phyloP scores from a whole-genome alignment of 768 basidiomycete genomes.

The Pisolithus tinctorius region DNA sequence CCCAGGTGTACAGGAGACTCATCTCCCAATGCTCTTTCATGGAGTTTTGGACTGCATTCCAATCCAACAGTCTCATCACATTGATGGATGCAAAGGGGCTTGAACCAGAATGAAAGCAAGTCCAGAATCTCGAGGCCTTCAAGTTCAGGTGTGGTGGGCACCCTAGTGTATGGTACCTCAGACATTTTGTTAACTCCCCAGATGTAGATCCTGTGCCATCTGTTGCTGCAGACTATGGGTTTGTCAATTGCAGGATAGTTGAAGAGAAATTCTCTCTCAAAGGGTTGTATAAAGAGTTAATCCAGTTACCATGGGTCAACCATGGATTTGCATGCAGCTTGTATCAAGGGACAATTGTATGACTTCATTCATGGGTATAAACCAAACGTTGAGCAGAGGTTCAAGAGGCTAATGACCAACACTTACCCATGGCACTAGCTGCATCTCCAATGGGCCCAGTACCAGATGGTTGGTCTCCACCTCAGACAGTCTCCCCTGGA shows the following conservation, averaged over 20 bases:
- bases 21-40: conserved; percentile 28
- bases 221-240: conserved; percentile 30
- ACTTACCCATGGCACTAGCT: too few species aligned
- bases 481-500: too few species aligned
- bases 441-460: too few species aligned
- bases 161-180: conserved; percentile 32
- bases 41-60: too few species aligned
- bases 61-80: too few species aligned
- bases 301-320: conserved; percentile 18
- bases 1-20: conserved; percentile 17
- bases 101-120: not conserved
- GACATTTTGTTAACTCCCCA: conserved; percentile 19
- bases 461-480: too few species aligned
- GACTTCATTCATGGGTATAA: too few species aligned
- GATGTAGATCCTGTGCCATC: conserved; percentile 5
- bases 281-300: conserved; percentile 24
- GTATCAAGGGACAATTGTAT: too few species aligned
- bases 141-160: conserved; percentile 7
- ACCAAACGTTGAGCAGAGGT: too few species aligned
- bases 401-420: too few species aligned
- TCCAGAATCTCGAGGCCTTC: conserved; percentile 21
- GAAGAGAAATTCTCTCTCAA: conserved; percentile 22
- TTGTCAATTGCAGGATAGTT: conserved; percentile 24
- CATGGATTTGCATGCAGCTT: conserved; percentile 28
- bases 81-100: too few species aligned